Conservation (phyloP, 164 flowering plant species). For the Buxus sempervirens region DNA sequence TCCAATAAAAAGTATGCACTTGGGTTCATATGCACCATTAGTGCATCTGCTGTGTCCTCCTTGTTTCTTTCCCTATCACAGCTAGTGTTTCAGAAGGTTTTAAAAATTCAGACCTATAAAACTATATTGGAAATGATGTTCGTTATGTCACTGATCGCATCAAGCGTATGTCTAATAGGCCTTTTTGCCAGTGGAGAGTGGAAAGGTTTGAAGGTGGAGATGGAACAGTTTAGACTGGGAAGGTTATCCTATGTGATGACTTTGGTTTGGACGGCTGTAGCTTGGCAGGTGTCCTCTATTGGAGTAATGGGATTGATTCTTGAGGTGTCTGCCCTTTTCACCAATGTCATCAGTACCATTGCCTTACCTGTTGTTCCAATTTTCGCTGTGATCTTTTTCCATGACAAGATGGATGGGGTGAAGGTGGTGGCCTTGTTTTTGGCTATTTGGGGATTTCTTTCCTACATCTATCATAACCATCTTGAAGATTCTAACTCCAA, state of each 20-base stretch:
- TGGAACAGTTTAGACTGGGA: conserved; percentile 37
- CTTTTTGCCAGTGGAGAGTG: conserved; percentile 41
- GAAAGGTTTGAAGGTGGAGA: conserved; percentile 28
- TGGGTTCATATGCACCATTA: conserved; percentile 30
- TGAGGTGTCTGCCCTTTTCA: conserved; percentile 49
- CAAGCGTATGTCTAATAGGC: conserved; percentile 17
- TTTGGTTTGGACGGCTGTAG: conserved; percentile 25
- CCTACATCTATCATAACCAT: conserved; percentile 40
- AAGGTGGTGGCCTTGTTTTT: conserved; percentile 38
- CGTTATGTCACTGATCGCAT: conserved; percentile 26
- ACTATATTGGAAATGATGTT: conserved; percentile 30
- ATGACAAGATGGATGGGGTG: conserved; percentile 36
- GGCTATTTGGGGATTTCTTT: conserved; percentile 43
- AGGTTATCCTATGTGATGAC: conserved; percentile 25
- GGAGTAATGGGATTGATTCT: conserved; percentile 36
- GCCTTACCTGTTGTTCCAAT: conserved; percentile 43
- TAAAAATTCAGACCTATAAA: conserved; percentile 24
- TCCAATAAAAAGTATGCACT: conserved; percentile 14
- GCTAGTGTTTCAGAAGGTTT: conserved; percentile 26
- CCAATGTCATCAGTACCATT: conserved; percentile 37
- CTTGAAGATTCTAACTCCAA: conserved; percentile 21
- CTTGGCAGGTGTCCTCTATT: conserved; percentile 35
- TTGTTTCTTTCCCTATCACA: conserved; percentile 36
- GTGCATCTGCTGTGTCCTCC: conserved; percentile 33
- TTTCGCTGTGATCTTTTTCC: conserved; percentile 35